Conservation (phyloP, 192 early-diverging fungal species). For the Diversispora epigaea region DNA sequence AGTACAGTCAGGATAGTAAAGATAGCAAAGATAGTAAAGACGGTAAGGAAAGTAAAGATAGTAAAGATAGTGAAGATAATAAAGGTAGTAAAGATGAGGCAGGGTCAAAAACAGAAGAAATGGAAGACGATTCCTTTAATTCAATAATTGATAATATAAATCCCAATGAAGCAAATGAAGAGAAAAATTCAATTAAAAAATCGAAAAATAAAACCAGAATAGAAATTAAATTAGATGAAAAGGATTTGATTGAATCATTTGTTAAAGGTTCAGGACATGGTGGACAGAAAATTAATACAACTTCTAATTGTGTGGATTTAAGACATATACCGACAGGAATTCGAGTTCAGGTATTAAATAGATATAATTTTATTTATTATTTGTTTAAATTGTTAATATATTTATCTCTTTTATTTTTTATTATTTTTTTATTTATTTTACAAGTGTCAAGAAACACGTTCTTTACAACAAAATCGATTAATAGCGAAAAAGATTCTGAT, state of each 20-base stretch:
- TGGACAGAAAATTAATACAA: slow-evolving; percentile 81
- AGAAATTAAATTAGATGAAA: slow-evolving; percentile 57
- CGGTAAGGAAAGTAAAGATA: no score
- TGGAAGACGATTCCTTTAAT: no score
- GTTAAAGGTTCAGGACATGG: slow-evolving; percentile 77
- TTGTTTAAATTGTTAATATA: neutral
- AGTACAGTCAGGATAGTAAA: no score
- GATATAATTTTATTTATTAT: neutral
- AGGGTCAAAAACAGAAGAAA: no score
- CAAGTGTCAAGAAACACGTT: slow-evolving; percentile 75
- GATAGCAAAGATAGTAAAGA: no score
- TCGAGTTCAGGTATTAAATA: slow-evolving; percentile 49
- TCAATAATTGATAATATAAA: no score
- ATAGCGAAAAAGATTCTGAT: slow-evolving; percentile 64
- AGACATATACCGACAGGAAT: slow-evolving; percentile 71
- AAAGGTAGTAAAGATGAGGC: no score
- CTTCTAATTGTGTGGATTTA: slow-evolving; percentile 71
- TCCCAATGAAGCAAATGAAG: neutral
- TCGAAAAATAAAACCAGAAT: slow-evolving; percentile 4
- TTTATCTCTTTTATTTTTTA: neutral
- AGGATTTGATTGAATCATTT: slow-evolving; percentile 73
- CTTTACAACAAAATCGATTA: slow-evolving; percentile 69
- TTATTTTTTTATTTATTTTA: no score
- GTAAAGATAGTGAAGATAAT: no score
- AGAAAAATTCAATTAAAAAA: neutral